Evolutionary conservation across 441 rosid genomes (phyloP).

Genomic region (Kokia cookei): DNA sequence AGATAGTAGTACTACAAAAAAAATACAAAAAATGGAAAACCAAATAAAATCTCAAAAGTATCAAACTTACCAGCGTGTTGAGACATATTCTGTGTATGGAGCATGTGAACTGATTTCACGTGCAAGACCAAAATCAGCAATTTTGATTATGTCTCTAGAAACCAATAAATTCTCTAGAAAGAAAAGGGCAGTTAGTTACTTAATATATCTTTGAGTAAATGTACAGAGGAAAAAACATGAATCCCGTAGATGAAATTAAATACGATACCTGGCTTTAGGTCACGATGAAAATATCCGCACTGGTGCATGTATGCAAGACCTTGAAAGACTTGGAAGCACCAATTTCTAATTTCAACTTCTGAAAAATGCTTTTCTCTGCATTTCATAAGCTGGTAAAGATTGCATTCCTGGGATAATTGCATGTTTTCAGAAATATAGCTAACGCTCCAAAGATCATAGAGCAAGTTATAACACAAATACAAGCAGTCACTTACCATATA

Average conservation of each 20-base stretch:
- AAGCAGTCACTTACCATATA: slow-evolving; percentile 50
- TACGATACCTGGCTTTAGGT: slow-evolving; percentile 86
- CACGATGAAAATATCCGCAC: slow-evolving; percentile 94
- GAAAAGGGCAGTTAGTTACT: not conserved
- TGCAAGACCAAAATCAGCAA: slow-evolving; percentile 98
- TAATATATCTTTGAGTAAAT: not conserved
- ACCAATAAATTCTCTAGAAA: slow-evolving; percentile 74
- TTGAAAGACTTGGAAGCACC: slow-evolving; percentile 96
- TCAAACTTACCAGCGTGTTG: slow-evolving; percentile 82
- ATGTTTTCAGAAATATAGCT: not conserved
- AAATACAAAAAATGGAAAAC: not conserved
- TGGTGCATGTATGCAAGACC: slow-evolving; percentile 94
- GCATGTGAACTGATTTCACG: slow-evolving; percentile 80
- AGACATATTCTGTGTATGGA: slow-evolving; percentile 88
- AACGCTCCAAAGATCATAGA: not conserved
- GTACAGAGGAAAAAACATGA: not conserved
- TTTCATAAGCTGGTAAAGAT: slow-evolving; percentile 89
- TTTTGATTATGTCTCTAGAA: slow-evolving; percentile 64
- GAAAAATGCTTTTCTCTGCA: slow-evolving; percentile 68
- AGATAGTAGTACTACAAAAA: not conserved
- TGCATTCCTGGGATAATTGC: slow-evolving; percentile 55
- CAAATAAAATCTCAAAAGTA: not conserved
- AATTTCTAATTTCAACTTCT: slow-evolving; percentile 75
- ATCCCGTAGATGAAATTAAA: not conserved
- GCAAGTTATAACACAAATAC: not conserved